phyloP scores from a whole-genome alignment of 768 basidiomycete species.

The Calocera viscosa region DNA sequence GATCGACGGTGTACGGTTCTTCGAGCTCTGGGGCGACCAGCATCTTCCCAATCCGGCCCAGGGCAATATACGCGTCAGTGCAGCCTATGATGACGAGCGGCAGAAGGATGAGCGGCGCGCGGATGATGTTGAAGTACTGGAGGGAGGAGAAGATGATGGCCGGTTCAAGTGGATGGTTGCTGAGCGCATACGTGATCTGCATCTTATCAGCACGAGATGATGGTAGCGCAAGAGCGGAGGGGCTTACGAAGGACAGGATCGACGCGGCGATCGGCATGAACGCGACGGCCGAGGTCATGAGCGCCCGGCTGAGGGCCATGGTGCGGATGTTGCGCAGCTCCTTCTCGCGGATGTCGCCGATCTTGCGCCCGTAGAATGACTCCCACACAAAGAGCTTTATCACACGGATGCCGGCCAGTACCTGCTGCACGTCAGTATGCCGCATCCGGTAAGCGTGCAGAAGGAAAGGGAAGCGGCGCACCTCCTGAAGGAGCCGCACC shows the following conservation, averaged over 20 bases:
- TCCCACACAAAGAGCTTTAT: conserved; percentile 57
- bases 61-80: conserved; percentile 40
- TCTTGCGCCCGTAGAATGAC: conserved; percentile 35
- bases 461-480: conserved; percentile 14
- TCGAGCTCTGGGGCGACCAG: conserved; percentile 44
- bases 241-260: conserved; percentile 40
- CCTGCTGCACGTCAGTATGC: conserved; percentile 23
- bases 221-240: neutral
- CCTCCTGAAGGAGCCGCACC: conserved; percentile 51
- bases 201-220: neutral
- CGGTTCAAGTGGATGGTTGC: conserved; percentile 41
- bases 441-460: neutral
- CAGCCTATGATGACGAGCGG: conserved; percentile 41
- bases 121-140: conserved; percentile 50
- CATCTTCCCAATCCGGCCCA: conserved; percentile 38
- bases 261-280: conserved; percentile 43
- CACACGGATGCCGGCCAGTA: conserved; percentile 54
- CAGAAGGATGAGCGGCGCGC: conserved; percentile 44
- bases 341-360: conserved; percentile 29
- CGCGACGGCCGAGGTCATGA: conserved; percentile 35
- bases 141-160: conserved; percentile 46
- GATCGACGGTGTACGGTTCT: conserved; percentile 37
- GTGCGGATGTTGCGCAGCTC: conserved; percentile 19
- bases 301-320: conserved; percentile 22
- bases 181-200: conserved; percentile 52